Evolutionary conservation across 1,284 basidiomycete genomes (phyloP), one percentile per base, ranked within the genome.

Genomic region (Meripilus lineatus): DNA sequence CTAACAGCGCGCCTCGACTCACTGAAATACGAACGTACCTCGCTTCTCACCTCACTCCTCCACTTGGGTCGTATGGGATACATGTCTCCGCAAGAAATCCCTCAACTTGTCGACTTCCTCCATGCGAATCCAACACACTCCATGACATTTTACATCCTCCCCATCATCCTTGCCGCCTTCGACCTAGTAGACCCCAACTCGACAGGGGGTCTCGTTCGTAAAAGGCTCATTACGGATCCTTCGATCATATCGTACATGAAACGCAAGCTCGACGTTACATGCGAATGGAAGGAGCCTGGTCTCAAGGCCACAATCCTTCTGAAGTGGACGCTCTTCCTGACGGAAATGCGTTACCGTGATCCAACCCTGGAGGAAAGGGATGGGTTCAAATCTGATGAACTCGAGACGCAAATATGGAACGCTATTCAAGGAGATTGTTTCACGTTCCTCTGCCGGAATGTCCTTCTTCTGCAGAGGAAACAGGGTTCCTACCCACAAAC

Each of bases 271-370:
- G 67, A 68, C n/a, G 58, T 72, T 4, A 50, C 71, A 6, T 61
- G 69, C 3, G 62, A 68, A 22, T 93, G 91, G 86, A 80, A 78
- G 46, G 83, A 89, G 7, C 72, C 78, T 1, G 83, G 84, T 3
- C 67, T 93, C 22, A 89, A 87, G 57, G 85, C 90, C 1, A 74
- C 80, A 0, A 61, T 94, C 3, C 67, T 86, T 8, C 74, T 98
- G 24, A 88, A 92, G 55, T 96, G 92, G 91, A 86, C 89, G 0
- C 69, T 94, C 44, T 92, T 88, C 63, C 72, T 90, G 53, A 82
- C 86, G 1, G 83, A 89, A 44, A 77, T 80, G 4, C 71, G 89
- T 20, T 79, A 84, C 56, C 74, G 78, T 17, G 81, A 90, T 52
- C 67, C 80, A 0, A 68, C 72, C 5, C 64, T 93, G 37, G 86